Base-by-base conservation (phyloP, 2,329 filamentous ascomycete species). In the Aspergillus amoenus region DNA sequence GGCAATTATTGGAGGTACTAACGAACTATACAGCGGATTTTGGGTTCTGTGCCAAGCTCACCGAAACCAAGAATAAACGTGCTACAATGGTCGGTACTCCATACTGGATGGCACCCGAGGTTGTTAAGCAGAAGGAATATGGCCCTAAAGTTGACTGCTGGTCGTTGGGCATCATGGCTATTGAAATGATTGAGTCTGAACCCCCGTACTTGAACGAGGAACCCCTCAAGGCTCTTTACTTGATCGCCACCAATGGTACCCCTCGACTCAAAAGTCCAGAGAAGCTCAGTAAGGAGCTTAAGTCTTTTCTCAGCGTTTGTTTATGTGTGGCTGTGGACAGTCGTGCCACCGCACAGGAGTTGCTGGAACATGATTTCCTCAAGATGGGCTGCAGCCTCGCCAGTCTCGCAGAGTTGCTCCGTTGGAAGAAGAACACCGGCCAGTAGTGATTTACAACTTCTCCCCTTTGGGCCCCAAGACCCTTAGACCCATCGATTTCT, bases 101-200 rank as follows among this genome's bases (percentile, higher is more conserved):
- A 15, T 99, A 97, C 82, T 99, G 94, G 94, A 99, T 99, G 94
- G 94, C 94, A 8, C 94, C 94, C 39, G 94, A 99, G 76, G 94
- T 99, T 44, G 94, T 99, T 73, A 97, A 97, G 80, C 94, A 97
- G 75, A 97, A 97, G 80, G 93, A 97, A 76, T 99, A 99, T 70
- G 94, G 93, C 40, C 90, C 90, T 71, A 97, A 97, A 82, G 94
- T 97, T 61, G 94, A 99, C 72, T 96, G 97, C 71, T 99, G 94
- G 94, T 97, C 93, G 30, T 81, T 99, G 61, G 94, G 94, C 70
- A 99, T 99, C 78, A 99, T 97, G 94, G 93, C 94, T 22, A 97
- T 99, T 70, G 94, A 99, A 78, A 97, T 99, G 94, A 97, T 97
- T 70, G 94, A 99, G 74, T 96, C 91, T 17, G 94, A 99, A 76